A percentile compares a stretch with the other conserved stretches of the same genome.
phyloP scores from a whole-genome alignment of 306 rosid genomes.

The Medicago lupulina region DNA sequence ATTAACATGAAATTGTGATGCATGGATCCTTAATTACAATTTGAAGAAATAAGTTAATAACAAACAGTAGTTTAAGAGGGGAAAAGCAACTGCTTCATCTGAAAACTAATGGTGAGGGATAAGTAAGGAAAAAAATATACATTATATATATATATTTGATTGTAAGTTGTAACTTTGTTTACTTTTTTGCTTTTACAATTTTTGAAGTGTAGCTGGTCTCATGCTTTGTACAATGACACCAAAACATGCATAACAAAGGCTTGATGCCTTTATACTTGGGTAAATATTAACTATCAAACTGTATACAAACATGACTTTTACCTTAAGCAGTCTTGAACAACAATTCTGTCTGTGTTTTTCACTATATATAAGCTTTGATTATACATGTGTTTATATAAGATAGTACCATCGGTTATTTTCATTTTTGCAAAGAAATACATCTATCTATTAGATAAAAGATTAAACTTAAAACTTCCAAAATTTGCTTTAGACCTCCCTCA shows the following conservation, averaged over 20 bases:
- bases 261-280: slow-evolving; percentile 36
- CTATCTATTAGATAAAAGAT: not conserved
- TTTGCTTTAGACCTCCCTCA: no score
- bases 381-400: not conserved
- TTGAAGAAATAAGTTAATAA: slow-evolving; percentile 50
- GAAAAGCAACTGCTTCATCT: slow-evolving; percentile 47
- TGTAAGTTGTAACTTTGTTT: slow-evolving; percentile 30
- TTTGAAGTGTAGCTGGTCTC: slow-evolving; percentile 46
- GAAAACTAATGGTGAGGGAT: slow-evolving; percentile 17
- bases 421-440: no score
- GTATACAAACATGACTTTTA: slow-evolving; percentile 57
- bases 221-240: slow-evolving; percentile 50
- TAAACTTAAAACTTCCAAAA: not conserved
- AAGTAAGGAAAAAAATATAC: not conserved
- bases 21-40: slow-evolving; percentile 24
- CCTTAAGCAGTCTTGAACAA: slow-evolving; percentile 33
- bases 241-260: slow-evolving; percentile 30
- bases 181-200: slow-evolving; percentile 7
- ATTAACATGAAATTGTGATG: slow-evolving; percentile 5
- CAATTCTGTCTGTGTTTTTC: not conserved
- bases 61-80: slow-evolving; percentile 42
- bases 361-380: not conserved
- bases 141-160: slow-evolving; percentile 23
- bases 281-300: slow-evolving; percentile 42
- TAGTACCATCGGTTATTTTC: not conserved